These are phyloP conservation scores for Dioscorea dumetorum DNA, from an alignment of 106 monocot species.

Conservation along the genomic window DNA sequence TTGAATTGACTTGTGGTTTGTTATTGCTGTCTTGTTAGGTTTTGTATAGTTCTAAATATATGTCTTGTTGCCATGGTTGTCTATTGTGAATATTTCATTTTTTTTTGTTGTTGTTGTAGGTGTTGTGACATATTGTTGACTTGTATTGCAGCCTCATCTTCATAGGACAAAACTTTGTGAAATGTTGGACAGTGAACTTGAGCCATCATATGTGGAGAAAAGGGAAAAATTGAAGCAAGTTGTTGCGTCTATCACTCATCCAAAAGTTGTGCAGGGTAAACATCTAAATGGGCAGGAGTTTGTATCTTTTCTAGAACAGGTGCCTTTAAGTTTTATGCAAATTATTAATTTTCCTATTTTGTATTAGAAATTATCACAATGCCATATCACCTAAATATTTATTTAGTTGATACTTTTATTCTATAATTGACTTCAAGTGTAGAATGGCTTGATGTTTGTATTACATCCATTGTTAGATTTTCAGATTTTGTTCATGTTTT, in stretches of 20 bases:
- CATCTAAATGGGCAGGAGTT: conserved; percentile 86
- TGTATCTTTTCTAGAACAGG: conserved; percentile 85
- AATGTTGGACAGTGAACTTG: conserved; percentile 80
- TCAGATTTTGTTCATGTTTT: neutral
- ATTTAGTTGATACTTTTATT: neutral
- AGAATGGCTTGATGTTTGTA: neutral
- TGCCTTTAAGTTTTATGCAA: conserved; percentile 5
- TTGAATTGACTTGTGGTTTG: no score
- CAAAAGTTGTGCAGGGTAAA: conserved; percentile 90
- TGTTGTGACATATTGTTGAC: no score
- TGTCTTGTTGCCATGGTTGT: no score
- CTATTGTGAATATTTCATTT: no score
- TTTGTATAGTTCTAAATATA: no score
- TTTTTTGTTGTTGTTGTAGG: no score
- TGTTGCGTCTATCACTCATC: conserved; percentile 59
- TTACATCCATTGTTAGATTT: neutral
- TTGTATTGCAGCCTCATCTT: conserved; percentile 77
- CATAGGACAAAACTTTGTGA: conserved; percentile 98
- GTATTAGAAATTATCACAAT: no score
- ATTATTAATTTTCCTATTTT: neutral
- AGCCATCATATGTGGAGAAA: conserved; percentile 61
- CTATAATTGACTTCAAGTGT: neutral
- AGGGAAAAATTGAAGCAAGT: conserved; percentile 84
- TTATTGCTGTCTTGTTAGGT: no score
- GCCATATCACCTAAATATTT: neutral